Evolutionary conservation across 2,329 filamentous ascomycete genomes (phyloP).

Genomic region (Didymella exigua): DNA sequence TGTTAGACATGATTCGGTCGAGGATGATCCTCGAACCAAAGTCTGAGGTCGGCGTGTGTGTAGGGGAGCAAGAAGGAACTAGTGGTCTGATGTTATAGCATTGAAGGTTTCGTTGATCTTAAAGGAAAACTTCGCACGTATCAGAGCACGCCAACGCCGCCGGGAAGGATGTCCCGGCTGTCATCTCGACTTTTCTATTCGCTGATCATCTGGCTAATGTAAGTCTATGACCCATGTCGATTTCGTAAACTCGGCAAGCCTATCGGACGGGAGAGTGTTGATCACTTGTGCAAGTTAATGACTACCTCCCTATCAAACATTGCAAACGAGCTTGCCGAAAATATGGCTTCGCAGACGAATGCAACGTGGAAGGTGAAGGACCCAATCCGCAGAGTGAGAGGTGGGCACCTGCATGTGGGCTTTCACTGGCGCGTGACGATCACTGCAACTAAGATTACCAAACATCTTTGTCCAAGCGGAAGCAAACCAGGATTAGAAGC

Average conservation of each 20-base stretch:
- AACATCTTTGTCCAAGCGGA: neutral
- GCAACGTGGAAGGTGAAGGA: conserved; percentile 7
- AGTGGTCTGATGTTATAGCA: neutral
- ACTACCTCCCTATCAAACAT: conserved; percentile 3
- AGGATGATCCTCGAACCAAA: neutral
- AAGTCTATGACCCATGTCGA: neutral
- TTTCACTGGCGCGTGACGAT: conserved; percentile 7
- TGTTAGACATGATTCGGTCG: neutral
- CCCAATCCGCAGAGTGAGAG: neutral
- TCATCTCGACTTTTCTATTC: neutral
- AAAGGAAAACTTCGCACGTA: neutral
- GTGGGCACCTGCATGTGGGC: conserved; percentile 4
- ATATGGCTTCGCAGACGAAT: conserved; percentile 2
- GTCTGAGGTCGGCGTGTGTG: neutral
- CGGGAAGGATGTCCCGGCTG: neutral
- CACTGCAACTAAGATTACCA: neutral
- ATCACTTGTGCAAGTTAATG: neutral
- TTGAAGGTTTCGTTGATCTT: neutral
- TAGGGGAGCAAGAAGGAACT: neutral
- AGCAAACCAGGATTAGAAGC: neutral
- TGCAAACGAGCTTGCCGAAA: conserved; percentile 4
- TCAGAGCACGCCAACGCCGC: conserved; percentile 4
- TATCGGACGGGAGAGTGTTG: neutral
- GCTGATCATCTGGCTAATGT: neutral
- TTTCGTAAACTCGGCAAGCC: neutral